Evolutionary conservation across 345 rosid genomes (phyloP), one percentile per base, ranked within the genome.

Genomic region (Iberis pinnata): DNA sequence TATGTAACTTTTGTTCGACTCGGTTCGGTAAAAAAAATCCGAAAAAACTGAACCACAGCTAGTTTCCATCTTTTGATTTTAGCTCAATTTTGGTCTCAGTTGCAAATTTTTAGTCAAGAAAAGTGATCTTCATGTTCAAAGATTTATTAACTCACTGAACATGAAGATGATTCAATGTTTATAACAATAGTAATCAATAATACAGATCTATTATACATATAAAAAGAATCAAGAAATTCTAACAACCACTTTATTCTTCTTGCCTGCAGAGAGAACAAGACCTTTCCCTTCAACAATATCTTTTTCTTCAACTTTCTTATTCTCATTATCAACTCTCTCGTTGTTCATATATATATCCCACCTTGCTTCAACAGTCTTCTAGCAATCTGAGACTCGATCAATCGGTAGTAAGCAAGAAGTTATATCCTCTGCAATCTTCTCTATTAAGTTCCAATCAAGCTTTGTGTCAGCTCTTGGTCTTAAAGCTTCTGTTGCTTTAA

Each of bases 341-440:
- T 92, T 92, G 73, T 92, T 87, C 83, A n/a, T n/a, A 92, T 76
- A 71, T 92, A 87, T n/a, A 92, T 43, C 3, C 98, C 96, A 6
- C 98, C 96, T 78, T 92, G 98, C 77, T 78, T 92, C 75, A 88
- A 56, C 70, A 87, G 48, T 9, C 96, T 81, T 17, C 93, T 75
- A 0, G 86, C 95, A 49, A 58, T 76, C 67, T 53, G 81, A 39
- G 17, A 92, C 88, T 58, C 69, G 60, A 62, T 75, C 73, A 49
- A 78, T 77, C 4, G 80, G 58, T 58, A 84, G 61, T 35, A 84
- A 87, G 74, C 84, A 78, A 5, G 86, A 82, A 1, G 98, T 96
- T 18, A 92, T 77, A 75, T 78, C 98, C 80, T 77, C 86, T 38
- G 95, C 83, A 58, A 92, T 84, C 31, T 78, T 75, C 72, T 92